A percentile compares a stretch with the other conserved stretches of the same genome.
Conservation (phyloP, 1,284 basidiomycete species). For the Ustilago bromivora region DNA sequence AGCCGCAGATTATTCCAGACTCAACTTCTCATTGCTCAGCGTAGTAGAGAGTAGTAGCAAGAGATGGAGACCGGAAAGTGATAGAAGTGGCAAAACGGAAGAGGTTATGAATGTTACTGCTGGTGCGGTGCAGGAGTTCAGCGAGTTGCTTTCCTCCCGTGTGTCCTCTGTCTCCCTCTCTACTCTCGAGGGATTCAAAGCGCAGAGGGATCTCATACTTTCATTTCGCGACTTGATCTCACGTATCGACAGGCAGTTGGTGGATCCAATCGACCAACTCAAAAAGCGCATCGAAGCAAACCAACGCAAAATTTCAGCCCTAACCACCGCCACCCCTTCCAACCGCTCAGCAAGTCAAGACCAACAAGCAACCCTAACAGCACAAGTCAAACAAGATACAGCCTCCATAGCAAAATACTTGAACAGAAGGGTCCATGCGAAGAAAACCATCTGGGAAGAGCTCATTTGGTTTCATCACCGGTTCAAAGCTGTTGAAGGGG, state of each 20-base stretch:
- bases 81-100: slow-evolving; percentile 33
- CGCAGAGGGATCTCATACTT: slow-evolving; percentile 51
- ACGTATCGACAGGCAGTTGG: slow-evolving; percentile 44
- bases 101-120: slow-evolving; percentile 37
- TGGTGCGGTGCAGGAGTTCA: slow-evolving; percentile 35
- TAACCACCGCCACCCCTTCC: slow-evolving; percentile 14
- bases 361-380: slow-evolving; percentile 43
- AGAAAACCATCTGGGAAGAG: slow-evolving; percentile 52
- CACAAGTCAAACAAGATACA: slow-evolving; percentile 40
- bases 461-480: slow-evolving; percentile 50
- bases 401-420: slow-evolving; percentile 43
- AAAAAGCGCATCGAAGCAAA: slow-evolving; percentile 46
- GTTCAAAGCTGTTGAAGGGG: slow-evolving; percentile 42
- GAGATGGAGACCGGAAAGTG: slow-evolving; percentile 50
- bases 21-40: slow-evolving; percentile 49
- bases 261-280: slow-evolving; percentile 47
- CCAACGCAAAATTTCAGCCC: slow-evolving; percentile 35
- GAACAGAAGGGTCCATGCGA: slow-evolving; percentile 42
- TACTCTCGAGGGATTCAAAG: slow-evolving; percentile 47
- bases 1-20: slow-evolving; percentile 48
- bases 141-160: slow-evolving; percentile 35
- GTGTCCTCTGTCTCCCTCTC: slow-evolving; percentile 28
- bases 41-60: slow-evolving; percentile 38
- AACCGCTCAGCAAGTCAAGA: slow-evolving; percentile 20
- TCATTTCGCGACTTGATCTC: slow-evolving; percentile 48